These are phyloP conservation scores for Calvatia gigantea DNA, from an alignment of 768 basidiomycete species.

Conservation along the genomic window DNA sequence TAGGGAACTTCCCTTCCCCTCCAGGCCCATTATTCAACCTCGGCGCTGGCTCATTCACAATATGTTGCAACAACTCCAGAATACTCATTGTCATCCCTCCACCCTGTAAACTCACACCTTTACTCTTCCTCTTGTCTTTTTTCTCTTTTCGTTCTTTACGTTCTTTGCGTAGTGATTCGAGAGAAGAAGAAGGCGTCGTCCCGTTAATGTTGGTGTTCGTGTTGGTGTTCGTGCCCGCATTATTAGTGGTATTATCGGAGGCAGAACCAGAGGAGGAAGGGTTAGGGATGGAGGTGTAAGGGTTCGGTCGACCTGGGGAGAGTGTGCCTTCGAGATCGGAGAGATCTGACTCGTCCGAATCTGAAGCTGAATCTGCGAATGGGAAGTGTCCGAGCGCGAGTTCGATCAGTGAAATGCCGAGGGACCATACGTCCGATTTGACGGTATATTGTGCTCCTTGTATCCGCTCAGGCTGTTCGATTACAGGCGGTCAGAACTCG, in stretches of 20 bases:
- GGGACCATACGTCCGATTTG: slow-evolving; percentile 99
- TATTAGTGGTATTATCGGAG: too few relatives aligned
- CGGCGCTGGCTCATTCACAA: slow-evolving; percentile 98
- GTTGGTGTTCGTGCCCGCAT: too few relatives aligned
- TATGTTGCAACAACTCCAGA: slow-evolving; percentile 93
- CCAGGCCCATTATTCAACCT: slow-evolving; percentile 51
- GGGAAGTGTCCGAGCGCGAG: slow-evolving; percentile 97
- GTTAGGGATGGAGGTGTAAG: too few relatives aligned
- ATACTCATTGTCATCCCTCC: slow-evolving; percentile 99
- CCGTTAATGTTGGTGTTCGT: slow-evolving; percentile 14
- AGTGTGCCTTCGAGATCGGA: slow-evolving; percentile 78
- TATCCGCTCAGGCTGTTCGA: slow-evolving; percentile 99
- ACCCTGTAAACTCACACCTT: slow-evolving; percentile 90
- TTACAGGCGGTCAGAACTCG: slow-evolving; percentile 11
- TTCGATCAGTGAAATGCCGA: slow-evolving; percentile 96
- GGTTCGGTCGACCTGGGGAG: slow-evolving; percentile 64
- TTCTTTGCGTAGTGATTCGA: not conserved
- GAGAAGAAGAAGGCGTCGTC: slow-evolving; percentile 28
- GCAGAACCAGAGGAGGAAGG: slow-evolving; percentile 27
- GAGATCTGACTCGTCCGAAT: slow-evolving; percentile 33
- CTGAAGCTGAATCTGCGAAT: slow-evolving; percentile 84
- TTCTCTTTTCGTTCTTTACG: slow-evolving; percentile 24
- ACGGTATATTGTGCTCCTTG: slow-evolving; percentile 98
- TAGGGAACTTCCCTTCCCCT: slow-evolving; percentile 59
- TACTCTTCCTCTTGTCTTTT: slow-evolving; percentile 84